A percentile compares a stretch with the other conserved stretches of the same genome.
Conservation (phyloP, 371 early-diverging fungal genomes). For the Mortierella sp. region DNA sequence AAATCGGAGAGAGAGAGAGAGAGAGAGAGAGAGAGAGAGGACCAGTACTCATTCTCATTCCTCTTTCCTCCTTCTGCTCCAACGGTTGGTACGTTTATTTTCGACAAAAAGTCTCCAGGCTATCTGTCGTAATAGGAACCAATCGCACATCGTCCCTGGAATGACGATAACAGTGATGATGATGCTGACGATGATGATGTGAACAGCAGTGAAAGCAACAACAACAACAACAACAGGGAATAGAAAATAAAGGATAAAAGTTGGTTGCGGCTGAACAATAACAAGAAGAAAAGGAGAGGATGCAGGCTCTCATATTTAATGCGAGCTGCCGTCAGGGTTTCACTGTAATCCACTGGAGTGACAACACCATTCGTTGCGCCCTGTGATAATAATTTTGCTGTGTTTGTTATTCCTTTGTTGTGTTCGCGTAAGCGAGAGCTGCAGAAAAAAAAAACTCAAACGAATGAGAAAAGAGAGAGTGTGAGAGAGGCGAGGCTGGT, state of each 20-base stretch:
- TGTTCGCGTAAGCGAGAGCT: constrained; percentile 5
- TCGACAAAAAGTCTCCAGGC: not conserved
- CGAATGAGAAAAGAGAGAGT: not conserved
- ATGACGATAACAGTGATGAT: not conserved
- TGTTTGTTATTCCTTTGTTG: not conserved
- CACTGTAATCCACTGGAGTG: not conserved
- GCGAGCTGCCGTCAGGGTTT: not conserved
- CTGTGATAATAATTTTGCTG: not conserved
- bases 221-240: not conserved
- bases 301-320: constrained; percentile 6
- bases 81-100: not conserved
- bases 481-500: not conserved
- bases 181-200: not conserved
- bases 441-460: not conserved
- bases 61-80: not conserved
- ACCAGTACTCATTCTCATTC: not conserved
- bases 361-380: not conserved
- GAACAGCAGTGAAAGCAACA: no score
- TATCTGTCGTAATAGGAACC: not conserved
- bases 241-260: not conserved
- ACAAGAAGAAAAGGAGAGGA: not conserved
- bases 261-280: not conserved
- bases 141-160: constrained; percentile 5
- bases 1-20: not conserved
- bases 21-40: not conserved